These are phyloP conservation scores for Cymbopogon citratus DNA, from an alignment of 176 grass and related monocot genomes.

Conservation along the genomic window DNA sequence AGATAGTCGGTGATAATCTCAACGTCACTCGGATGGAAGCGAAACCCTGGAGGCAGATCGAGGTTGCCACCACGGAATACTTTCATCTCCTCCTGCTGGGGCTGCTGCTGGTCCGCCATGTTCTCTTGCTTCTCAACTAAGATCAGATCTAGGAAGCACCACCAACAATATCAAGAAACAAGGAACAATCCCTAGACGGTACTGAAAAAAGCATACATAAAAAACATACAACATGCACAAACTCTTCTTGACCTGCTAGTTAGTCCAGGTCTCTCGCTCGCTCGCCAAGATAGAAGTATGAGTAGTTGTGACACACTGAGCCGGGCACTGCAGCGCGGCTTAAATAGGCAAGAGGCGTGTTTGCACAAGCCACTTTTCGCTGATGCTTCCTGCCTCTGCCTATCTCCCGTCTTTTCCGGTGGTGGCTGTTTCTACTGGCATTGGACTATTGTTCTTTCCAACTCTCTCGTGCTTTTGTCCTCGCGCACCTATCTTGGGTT, in stretches of 20 bases:
- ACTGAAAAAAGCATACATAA: neutral
- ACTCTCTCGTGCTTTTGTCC: neutral
- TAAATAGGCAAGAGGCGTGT: slow-evolving; percentile 1
- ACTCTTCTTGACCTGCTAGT: rapidly evolving
- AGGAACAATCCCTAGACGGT: rapidly evolving
- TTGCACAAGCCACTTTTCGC: neutral
- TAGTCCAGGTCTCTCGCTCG: neutral
- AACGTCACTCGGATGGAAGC: slow-evolving; percentile 55
- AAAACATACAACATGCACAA: neutral
- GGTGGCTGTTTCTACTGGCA: neutral
- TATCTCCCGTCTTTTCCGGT: neutral
- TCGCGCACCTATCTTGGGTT: neutral
- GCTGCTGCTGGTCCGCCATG: slow-evolving; percentile 30
- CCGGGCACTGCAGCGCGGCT: rapidly evolving
- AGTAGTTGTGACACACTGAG: neutral
- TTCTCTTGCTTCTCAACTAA: neutral
- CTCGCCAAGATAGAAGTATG: neutral
- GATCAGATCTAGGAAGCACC: neutral
- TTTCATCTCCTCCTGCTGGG: neutral
- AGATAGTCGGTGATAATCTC: slow-evolving; percentile 70
- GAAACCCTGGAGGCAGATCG: slow-evolving; percentile 50
- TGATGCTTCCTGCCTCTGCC: neutral
- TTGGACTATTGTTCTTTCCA: slow-evolving; percentile 1
- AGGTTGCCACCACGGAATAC: neutral
- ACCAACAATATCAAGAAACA: neutral